These are phyloP conservation scores for Fusarium sp. DNA, from an alignment of 2,329 filamentous ascomycete genomes.

Conservation along the genomic window DNA sequence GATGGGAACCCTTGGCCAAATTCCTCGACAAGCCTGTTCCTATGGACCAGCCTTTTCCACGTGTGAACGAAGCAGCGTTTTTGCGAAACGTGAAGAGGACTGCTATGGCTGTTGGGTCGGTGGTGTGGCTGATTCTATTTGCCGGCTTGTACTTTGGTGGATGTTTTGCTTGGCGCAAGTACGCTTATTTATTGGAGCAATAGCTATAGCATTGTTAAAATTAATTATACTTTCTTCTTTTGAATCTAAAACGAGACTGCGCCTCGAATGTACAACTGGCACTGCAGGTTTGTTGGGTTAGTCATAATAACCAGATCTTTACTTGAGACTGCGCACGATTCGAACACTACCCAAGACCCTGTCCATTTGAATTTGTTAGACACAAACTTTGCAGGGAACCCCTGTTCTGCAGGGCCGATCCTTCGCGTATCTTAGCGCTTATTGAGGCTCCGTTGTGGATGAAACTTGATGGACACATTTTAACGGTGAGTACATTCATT, in stretches of 20 bases:
- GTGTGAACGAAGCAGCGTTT: conserved; percentile 39
- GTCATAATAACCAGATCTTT: background rate
- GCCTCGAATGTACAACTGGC: background rate
- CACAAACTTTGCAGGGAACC: background rate
- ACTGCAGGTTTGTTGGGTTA: background rate
- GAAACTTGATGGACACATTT: background rate
- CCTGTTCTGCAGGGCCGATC: conserved; percentile 1
- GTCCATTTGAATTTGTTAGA: background rate
- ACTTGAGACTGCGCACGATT: background rate
- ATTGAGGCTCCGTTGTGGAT: background rate
- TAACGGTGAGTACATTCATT: background rate
- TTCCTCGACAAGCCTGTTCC: conserved; percentile 24
- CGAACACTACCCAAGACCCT: background rate
- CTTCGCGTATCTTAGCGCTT: background rate
- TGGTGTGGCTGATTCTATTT: conserved; percentile 32
- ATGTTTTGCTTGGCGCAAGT: conserved; percentile 2
- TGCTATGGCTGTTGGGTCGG: conserved; percentile 34
- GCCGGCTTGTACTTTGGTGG: conserved; percentile 10
- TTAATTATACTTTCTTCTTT: background rate
- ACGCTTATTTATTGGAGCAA: background rate
- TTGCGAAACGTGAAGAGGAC: conserved; percentile 33
- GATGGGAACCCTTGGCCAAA: conserved; percentile 27
- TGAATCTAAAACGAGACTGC: background rate
- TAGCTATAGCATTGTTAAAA: background rate
- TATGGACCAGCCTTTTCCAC: conserved; percentile 20